These are phyloP conservation scores for Holtermanniella nyarrowii DNA, from an alignment of 768 basidiomycete genomes.

Conservation along the genomic window DNA sequence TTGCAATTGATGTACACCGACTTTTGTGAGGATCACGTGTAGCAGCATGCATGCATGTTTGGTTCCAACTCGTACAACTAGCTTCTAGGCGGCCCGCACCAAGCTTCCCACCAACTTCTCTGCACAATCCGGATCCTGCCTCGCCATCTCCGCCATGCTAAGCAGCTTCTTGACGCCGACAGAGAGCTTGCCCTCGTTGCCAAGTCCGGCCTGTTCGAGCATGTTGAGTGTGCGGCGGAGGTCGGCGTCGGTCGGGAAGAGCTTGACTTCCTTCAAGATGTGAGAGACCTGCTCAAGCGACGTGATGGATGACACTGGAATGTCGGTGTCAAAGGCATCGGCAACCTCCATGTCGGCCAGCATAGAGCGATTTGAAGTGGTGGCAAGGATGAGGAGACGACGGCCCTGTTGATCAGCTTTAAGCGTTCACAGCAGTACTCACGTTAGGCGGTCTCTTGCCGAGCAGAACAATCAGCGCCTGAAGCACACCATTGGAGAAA, in stretches of 20 bases:
- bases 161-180: conserved; percentile 92
- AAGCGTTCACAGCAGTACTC: conserved; percentile 7
- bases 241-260: conserved; percentile 53
- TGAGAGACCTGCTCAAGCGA: conserved; percentile 59
- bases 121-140: conserved; percentile 81
- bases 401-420: conserved; percentile 54
- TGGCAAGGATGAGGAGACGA: conserved; percentile 81
- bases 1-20: too few species aligned
- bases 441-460: conserved; percentile 88
- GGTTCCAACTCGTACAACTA: not conserved
- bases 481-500: conserved; percentile 88
- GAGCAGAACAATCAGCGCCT: conserved; percentile 78
- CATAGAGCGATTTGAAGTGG: conserved; percentile 76
- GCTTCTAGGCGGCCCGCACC: conserved; percentile 16
- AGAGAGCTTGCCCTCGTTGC: conserved; percentile 50
- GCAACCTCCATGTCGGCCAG: conserved; percentile 76
- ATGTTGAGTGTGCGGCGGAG: conserved; percentile 53
- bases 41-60: not conserved
- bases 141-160: conserved; percentile 86
- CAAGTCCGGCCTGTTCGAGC: conserved; percentile 66
- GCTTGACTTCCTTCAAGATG: conserved; percentile 65
- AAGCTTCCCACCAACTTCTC: conserved; percentile 44
- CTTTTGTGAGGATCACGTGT: not conserved
- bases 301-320: conserved; percentile 72
- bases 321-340: conserved; percentile 80